Percentiles rank a stretch among this genome's conserved stretches.
phyloP scores from a whole-genome alignment of 1,139 yeast genomes.

The Taphrina flavorubra region DNA sequence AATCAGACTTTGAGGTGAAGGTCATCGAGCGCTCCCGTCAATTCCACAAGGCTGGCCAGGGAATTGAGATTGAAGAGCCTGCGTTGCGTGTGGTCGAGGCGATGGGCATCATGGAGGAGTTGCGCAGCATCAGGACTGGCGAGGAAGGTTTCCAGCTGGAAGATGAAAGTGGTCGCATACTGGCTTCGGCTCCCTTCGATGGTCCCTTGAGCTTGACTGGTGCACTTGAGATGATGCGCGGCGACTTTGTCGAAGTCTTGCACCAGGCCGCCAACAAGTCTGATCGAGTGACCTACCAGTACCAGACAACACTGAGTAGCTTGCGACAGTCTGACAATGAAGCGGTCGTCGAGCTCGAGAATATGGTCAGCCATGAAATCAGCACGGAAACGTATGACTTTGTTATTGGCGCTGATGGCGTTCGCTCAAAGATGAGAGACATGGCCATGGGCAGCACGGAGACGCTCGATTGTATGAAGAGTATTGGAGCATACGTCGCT shows the following conservation, averaged over 20 bases:
- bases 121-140: conserved; percentile 2
- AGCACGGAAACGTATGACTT: background rate
- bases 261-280: background rate
- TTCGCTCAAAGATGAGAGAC: background rate
- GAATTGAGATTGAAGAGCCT: conserved; percentile 5
- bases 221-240: conserved; percentile 12
- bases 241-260: conserved; percentile 10
- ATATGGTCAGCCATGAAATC: background rate
- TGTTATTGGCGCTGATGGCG: conserved; percentile 12
- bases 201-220: conserved; percentile 1
- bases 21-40: conserved; percentile 4
- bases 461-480: background rate
- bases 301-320: background rate
- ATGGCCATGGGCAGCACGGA: background rate
- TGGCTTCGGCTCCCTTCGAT: background rate
- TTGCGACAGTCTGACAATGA: background rate
- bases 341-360: conserved; percentile 3
- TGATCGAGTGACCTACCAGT: background rate
- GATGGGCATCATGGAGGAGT: background rate
- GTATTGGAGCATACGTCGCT: background rate
- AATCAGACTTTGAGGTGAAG: background rate
- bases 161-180: background rate
- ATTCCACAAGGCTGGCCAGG: conserved; percentile 1
- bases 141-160: background rate
- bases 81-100: background rate